phyloP scores from a whole-genome alignment of 169 alveolate species.

The Blepharisma undulans region DNA sequence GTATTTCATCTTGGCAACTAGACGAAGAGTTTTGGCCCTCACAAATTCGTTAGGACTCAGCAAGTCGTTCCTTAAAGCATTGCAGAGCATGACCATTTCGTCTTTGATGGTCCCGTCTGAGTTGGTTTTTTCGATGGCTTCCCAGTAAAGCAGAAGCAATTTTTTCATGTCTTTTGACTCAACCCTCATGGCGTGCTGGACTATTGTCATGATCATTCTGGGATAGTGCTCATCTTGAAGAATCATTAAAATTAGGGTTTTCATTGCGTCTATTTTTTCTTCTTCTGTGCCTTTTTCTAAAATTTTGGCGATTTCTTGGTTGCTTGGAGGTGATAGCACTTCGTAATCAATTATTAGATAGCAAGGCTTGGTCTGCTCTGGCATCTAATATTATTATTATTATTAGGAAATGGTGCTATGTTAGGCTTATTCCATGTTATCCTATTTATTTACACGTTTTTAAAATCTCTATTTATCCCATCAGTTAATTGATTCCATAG shows the following conservation, averaged over 20 bases:
- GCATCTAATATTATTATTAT: constrained; percentile 2
- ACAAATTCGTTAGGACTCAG: constrained; percentile 95
- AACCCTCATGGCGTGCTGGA: constrained; percentile 66
- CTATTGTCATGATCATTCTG: constrained; percentile 77
- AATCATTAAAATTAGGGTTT: constrained; percentile 72
- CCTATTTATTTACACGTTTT: neutral
- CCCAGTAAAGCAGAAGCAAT: constrained; percentile 93
- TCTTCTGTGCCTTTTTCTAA: constrained; percentile 38
- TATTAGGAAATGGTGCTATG: neutral
- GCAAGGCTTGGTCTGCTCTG: constrained; percentile 36
- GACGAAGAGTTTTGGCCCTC: constrained; percentile 94
- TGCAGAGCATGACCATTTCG: constrained; percentile 96
- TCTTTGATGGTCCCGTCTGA: constrained; percentile 94
- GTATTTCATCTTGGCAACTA: constrained; percentile 90
- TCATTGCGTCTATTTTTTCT: constrained; percentile 63
- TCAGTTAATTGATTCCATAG: neutral
- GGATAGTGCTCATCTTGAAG: constrained; percentile 79
- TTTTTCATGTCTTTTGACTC: constrained; percentile 89
- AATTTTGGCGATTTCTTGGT: constrained; percentile 2
- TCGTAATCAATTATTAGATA: constrained; percentile 38
- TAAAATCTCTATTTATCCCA: neutral
- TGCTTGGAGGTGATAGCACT: constrained; percentile 20
- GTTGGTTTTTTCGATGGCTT: constrained; percentile 92
- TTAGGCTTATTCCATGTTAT: neutral
- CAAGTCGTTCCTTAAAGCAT: constrained; percentile 94